These are phyloP conservation scores for Thinopyrum obtusiflorum DNA, from an alignment of 202 grass and related monocot genomes.

Conservation along the genomic window DNA sequence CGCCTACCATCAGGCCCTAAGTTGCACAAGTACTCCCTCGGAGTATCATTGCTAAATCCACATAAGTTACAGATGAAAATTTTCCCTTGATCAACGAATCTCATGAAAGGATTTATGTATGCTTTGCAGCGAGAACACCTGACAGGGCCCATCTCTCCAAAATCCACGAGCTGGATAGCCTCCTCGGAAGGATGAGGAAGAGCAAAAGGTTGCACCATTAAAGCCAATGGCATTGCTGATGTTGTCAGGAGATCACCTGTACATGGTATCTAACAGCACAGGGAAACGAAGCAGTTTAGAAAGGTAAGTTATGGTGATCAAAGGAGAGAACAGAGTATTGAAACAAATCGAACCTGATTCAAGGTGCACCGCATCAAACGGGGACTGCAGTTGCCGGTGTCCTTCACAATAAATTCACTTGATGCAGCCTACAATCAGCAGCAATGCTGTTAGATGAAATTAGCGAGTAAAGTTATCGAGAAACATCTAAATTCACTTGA, in stretches of 20 bases:
- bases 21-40: conserved; percentile 93
- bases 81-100: conserved; percentile 76
- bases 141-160: conserved; percentile 81
- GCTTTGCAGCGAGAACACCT: conserved; percentile 86
- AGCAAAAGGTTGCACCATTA: conserved; percentile 84
- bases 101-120: conserved; percentile 93
- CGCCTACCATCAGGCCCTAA: conserved; percentile 91
- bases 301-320: conserved; percentile 4
- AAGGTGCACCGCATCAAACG: conserved; percentile 83
- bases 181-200: conserved; percentile 82
- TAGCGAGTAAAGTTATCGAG: neutral
- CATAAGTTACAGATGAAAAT: conserved; percentile 80
- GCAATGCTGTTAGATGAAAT: conserved; percentile 27
- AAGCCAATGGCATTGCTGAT: conserved; percentile 76
- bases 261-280: conserved; percentile 74
- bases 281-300: conserved; percentile 31
- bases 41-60: conserved; percentile 92
- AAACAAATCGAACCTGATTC: conserved; percentile 66
- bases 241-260: conserved; percentile 75
- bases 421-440: conserved; percentile 56
- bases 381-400: conserved; percentile 80
- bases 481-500: conserved; percentile 54
- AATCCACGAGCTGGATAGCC: conserved; percentile 80
- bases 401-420: conserved; percentile 79
- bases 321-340: neutral